Conservation (phyloP, 306 rosid species). For the Dryas octopetala region DNA sequence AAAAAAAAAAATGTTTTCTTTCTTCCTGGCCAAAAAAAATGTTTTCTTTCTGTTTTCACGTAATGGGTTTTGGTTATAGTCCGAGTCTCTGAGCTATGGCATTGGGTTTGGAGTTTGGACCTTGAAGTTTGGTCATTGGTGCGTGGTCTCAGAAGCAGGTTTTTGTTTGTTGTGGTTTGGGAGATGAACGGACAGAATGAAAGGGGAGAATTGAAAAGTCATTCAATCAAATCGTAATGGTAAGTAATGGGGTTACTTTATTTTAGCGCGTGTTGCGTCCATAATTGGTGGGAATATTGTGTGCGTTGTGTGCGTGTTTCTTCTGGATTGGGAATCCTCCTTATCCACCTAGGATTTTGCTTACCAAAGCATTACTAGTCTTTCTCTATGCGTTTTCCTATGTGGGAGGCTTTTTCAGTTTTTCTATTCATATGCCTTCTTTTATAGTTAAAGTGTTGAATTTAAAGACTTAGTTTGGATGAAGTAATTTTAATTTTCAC, state of each 20-base stretch:
- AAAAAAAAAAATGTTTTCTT: too few relatives aligned
- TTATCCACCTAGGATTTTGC: conserved; percentile 5
- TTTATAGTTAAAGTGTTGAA: too few relatives aligned
- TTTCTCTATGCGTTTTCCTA: too few relatives aligned
- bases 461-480: too few relatives aligned
- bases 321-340: neutral
- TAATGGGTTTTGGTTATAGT: neutral
- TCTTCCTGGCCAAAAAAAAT: too few relatives aligned
- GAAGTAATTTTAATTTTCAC: too few relatives aligned
- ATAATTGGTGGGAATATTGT: neutral
- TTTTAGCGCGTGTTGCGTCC: neutral
- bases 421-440: too few relatives aligned
- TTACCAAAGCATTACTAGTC: neutral
- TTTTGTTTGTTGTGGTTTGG: conserved; percentile 8
- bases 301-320: neutral
- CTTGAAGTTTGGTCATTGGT: neutral
- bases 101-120: neutral
- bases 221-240: conserved; percentile 1
- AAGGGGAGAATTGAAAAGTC: neutral
- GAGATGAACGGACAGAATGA: conserved; percentile 8
- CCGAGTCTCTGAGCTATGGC: neutral
- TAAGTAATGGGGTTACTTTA: neutral
- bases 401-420: too few relatives aligned
- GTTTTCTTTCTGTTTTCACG: neutral
- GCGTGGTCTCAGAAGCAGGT: neutral